Conservation (phyloP, 2,329 filamentous ascomycete genomes). For the Cladobotryum mycophilum region DNA sequence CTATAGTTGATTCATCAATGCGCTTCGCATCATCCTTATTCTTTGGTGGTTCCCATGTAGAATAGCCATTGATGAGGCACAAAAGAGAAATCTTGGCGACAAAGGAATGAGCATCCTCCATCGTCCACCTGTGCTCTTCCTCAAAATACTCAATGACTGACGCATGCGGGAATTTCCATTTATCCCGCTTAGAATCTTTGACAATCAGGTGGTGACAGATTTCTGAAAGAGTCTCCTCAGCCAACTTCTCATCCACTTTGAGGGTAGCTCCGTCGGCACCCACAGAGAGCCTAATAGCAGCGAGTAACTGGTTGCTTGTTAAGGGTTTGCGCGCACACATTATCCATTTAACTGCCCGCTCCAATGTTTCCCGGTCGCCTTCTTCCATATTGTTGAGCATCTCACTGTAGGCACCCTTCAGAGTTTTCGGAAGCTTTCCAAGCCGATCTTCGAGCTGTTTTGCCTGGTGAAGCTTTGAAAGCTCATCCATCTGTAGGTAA, state of each 20-base stretch:
- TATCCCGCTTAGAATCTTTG: not conserved
- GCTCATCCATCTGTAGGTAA: slow-evolving; percentile 1
- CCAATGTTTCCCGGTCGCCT: not conserved
- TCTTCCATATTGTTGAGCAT: not conserved
- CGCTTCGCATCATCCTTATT: not conserved
- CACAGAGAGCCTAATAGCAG: slow-evolving; percentile 1
- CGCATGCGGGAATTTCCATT: slow-evolving; percentile 5
- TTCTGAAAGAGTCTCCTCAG: not conserved
- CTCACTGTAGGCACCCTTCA: not conserved
- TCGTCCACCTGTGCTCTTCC: not conserved
- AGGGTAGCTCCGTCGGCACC: not conserved
- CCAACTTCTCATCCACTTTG: not conserved
- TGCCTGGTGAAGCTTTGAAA: not conserved
- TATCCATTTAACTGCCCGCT: not conserved
- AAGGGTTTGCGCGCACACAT: not conserved
- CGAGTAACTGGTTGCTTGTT: not conserved
- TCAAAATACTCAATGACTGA: slow-evolving; percentile 7
- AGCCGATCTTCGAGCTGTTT: not conserved
- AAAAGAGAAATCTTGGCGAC: not conserved
- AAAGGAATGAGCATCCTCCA: not conserved
- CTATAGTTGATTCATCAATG: not conserved
- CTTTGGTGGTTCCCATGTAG: not conserved
- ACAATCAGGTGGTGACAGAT: slow-evolving; percentile 3
- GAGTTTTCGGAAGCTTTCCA: slow-evolving; percentile 4
- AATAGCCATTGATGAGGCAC: not conserved